Evolutionary conservation across 306 rosid species (phyloP), one percentile per base, ranked within the genome.

Genomic region (Luffa aegyptiaca): DNA sequence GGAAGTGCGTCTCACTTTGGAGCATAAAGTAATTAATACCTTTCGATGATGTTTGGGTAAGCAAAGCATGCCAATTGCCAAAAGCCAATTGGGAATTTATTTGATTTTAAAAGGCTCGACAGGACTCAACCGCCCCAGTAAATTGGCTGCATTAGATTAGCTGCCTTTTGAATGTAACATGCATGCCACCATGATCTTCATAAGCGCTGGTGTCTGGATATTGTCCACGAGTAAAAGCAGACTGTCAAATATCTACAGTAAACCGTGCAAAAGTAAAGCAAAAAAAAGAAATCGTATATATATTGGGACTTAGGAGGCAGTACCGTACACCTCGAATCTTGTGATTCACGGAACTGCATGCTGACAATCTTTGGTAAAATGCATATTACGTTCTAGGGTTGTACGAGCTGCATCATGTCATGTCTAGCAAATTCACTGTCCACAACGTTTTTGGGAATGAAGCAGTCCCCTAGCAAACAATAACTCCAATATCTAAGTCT

Each of bases 351-450:
- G 97, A 94, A 79, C 97, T 90, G 86, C 89, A 66, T 66, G 74
- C 74, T 87, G 31, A 88, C 89, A 71, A 90, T 87, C 90, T 93
- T 93, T 72, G 94, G 98, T 81, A 83, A 84, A 93, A 90, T 52
- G 97, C 97, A 86, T 87, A 80, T 91, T 93, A 79, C 94, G 93
- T 81, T 86, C 93, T 85, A 90, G 86, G 80, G 84, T 84, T 80
- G 85, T 80, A 78, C 87, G 88, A 84, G 89, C 83, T 14, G 90
- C 98, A 69, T 90, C 92, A 80, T 86, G 80, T 84, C 93, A 66
- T 66, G 51, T 41, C 74, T 41, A 9, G 31, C 51, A 39, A 33
- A 48, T 65, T 65, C 48, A 3, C 10, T 65, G 73, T 65, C 72
- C 46, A 7, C 44, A 62, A 64, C 44, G 36, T 64, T 64, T 64